These are phyloP conservation scores for Pythium guiyangense DNA, from an alignment of 352 stramenopile genomes.

Conservation along the genomic window DNA sequence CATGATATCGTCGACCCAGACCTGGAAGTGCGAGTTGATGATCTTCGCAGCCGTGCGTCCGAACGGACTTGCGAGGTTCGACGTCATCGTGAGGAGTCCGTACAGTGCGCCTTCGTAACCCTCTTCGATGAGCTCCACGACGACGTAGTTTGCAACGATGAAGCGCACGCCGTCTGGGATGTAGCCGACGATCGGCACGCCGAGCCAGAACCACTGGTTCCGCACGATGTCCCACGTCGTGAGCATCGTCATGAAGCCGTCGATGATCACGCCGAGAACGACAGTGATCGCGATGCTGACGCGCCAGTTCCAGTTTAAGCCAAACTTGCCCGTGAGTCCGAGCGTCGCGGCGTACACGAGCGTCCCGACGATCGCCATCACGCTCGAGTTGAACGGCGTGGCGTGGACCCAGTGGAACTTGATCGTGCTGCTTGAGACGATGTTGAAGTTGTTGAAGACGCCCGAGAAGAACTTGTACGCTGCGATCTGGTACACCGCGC, in stretches of 20 bases:
- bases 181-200: slow-evolving; percentile 44
- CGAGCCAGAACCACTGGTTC: slow-evolving; percentile 64
- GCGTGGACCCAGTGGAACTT: slow-evolving; percentile 49
- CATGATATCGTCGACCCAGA: slow-evolving; percentile 45
- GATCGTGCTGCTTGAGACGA: slow-evolving; percentile 41
- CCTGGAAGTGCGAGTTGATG: slow-evolving; percentile 44
- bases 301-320: slow-evolving; percentile 59
- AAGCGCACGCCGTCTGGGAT: slow-evolving; percentile 47
- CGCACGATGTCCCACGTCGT: slow-evolving; percentile 49
- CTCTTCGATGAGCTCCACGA: slow-evolving; percentile 48
- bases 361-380: slow-evolving; percentile 44
- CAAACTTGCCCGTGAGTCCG: slow-evolving; percentile 35
- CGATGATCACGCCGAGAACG: slow-evolving; percentile 13
- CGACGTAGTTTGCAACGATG: slow-evolving; percentile 56
- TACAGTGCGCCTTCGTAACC: slow-evolving; percentile 56
- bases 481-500: slow-evolving; percentile 53
- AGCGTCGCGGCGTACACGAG: slow-evolving; percentile 36
- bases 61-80: slow-evolving; percentile 44
- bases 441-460: slow-evolving; percentile 59
- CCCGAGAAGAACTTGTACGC: slow-evolving; percentile 58
- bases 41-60: slow-evolving; percentile 40
- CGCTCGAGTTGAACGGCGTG: slow-evolving; percentile 48
- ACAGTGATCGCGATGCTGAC: slow-evolving; percentile 36
- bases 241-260: slow-evolving; percentile 48
- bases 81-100: slow-evolving; percentile 46